Conservation (phyloP, 2,329 filamentous ascomycete species). For the Cadophora sp. region DNA sequence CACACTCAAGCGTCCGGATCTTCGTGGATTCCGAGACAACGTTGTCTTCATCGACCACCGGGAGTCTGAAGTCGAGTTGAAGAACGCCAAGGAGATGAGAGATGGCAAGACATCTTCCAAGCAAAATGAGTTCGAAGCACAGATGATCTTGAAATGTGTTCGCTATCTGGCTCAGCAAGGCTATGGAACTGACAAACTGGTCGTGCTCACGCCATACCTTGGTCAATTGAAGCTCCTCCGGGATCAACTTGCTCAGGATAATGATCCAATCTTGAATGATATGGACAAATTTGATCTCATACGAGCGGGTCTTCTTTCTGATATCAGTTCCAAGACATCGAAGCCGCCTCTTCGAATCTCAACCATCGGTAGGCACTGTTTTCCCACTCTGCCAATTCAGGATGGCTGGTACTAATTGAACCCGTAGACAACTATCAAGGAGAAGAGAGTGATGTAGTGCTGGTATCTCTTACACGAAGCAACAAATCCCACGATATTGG, state of each 20-base stretch:
- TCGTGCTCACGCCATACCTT: constrained; percentile 75
- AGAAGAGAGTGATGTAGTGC: constrained; percentile 76
- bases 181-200: constrained; percentile 68
- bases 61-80: constrained; percentile 56
- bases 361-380: constrained; percentile 66
- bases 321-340: constrained; percentile 56
- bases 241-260: constrained; percentile 59
- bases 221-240: constrained; percentile 68
- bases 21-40: constrained; percentile 64
- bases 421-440: constrained; percentile 77
- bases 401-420: constrained; percentile 2
- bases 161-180: constrained; percentile 75
- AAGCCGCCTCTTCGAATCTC: constrained; percentile 66
- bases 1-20: constrained; percentile 53
- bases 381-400: background rate
- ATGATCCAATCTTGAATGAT: constrained; percentile 72
- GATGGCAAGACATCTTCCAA: constrained; percentile 61
- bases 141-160: constrained; percentile 70
- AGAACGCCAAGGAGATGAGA: constrained; percentile 53
- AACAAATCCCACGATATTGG: constrained; percentile 70
- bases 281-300: constrained; percentile 69
- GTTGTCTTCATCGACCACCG: constrained; percentile 73
- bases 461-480: constrained; percentile 71
- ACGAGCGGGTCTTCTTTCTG: constrained; percentile 65
- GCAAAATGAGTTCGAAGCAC: constrained; percentile 68